Percentiles rank a stretch among this genome's conserved stretches.
Evolutionary conservation across 306 rosid genomes (phyloP).

Genomic region (Bauhinia variegata): DNA sequence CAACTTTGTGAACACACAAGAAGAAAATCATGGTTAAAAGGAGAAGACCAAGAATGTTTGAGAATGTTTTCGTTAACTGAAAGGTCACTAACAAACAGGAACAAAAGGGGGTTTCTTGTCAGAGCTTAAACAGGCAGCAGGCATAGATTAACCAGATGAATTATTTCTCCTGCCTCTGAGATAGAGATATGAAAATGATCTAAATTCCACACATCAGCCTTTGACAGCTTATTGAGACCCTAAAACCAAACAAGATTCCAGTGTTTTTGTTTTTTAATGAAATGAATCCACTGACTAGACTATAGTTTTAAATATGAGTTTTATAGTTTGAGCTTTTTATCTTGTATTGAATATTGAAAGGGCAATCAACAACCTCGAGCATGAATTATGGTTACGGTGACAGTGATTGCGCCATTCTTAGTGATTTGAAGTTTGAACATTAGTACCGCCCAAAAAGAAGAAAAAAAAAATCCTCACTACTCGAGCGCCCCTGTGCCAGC

Average conservation of each 20-base stretch:
- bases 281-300: slow-evolving; percentile 8
- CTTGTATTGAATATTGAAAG: neutral
- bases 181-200: slow-evolving; percentile 1
- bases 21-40: neutral
- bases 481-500: neutral
- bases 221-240: slow-evolving; percentile 8
- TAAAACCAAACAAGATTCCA: neutral
- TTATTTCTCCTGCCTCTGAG: neutral
- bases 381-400: neutral
- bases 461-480: neutral
- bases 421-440: slow-evolving; percentile 1
- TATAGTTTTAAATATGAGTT: neutral
- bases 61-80: slow-evolving; percentile 2
- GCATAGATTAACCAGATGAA: neutral
- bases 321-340: neutral
- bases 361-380: neutral
- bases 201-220: slow-evolving; percentile 6
- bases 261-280: neutral
- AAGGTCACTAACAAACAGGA: slow-evolving; percentile 19
- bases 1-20: slow-evolving; percentile 11
- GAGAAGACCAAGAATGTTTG: slow-evolving; percentile 3
- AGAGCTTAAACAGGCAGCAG: slow-evolving; percentile 7
- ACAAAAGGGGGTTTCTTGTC: neutral
- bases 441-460: neutral
- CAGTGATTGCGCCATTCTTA: neutral